A percentile compares a stretch with the other conserved stretches of the same genome.
Conservation (phyloP, 176 grass and related monocot genomes). For the Pontederia crassipes region DNA sequence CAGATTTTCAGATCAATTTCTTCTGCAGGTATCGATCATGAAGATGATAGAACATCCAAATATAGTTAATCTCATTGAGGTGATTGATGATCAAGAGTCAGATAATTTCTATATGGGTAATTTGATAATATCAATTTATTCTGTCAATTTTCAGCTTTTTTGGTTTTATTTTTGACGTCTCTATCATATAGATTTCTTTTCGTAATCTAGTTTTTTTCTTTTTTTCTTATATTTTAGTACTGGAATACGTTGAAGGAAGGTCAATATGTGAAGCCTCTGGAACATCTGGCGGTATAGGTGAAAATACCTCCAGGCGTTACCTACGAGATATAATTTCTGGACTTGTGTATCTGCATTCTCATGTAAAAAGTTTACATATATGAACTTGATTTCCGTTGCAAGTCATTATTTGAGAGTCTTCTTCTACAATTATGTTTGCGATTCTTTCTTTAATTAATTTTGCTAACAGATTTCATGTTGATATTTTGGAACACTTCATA, state of each 20-base stretch:
- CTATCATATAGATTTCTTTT: background rate
- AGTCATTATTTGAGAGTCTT: too few relatives aligned
- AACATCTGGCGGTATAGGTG: constrained; percentile 35
- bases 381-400: background rate
- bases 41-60: constrained; percentile 91
- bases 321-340: constrained; percentile 69
- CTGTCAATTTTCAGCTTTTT: background rate
- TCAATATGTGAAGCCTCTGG: constrained; percentile 51
- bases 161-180: background rate
- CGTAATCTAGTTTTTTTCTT: background rate
- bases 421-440: too few relatives aligned
- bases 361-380: constrained; percentile 40
- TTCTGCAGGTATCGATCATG: constrained; percentile 79
- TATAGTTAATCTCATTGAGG: constrained; percentile 95
- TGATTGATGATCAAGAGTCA: constrained; percentile 68
- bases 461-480: too few relatives aligned
- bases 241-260: constrained; percentile 72
- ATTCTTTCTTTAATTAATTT: too few relatives aligned
- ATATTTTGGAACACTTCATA: too few relatives aligned
- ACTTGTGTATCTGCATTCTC: constrained; percentile 81
- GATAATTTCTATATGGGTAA: constrained; percentile 94
- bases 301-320: constrained; percentile 59
- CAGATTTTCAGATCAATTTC: constrained; percentile 1
- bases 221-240: constrained; percentile 29
- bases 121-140: background rate